These are phyloP conservation scores for Phytophthora pinifolia DNA, from an alignment of 352 stramenopile species.

Conservation along the genomic window DNA sequence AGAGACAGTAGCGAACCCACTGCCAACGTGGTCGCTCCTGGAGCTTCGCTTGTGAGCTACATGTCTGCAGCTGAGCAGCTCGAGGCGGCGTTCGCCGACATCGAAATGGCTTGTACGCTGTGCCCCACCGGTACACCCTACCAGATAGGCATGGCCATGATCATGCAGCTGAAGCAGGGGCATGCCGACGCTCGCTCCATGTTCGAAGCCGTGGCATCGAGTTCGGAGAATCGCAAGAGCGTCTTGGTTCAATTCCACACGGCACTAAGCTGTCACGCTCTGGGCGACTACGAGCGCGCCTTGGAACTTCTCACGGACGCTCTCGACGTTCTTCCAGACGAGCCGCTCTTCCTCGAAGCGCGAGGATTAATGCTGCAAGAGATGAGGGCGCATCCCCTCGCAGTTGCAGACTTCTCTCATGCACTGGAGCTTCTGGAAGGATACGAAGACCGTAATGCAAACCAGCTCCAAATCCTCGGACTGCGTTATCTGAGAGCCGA, in stretches of 20 bases:
- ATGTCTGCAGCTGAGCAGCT: slow-evolving; percentile 50
- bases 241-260: slow-evolving; percentile 68
- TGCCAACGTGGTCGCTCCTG: neutral
- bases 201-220: slow-evolving; percentile 36
- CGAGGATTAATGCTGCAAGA: slow-evolving; percentile 63
- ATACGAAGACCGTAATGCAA: slow-evolving; percentile 16
- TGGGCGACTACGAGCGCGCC: slow-evolving; percentile 45
- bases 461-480: slow-evolving; percentile 20
- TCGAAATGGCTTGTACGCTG: slow-evolving; percentile 76
- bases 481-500: slow-evolving; percentile 47
- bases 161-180: slow-evolving; percentile 60
- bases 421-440: slow-evolving; percentile 31
- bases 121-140: slow-evolving; percentile 44
- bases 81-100: slow-evolving; percentile 69
- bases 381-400: slow-evolving; percentile 43
- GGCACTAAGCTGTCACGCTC: slow-evolving; percentile 56
- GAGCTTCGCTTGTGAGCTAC: slow-evolving; percentile 17
- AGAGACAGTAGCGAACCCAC: slow-evolving; percentile 14
- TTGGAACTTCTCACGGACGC: slow-evolving; percentile 52
- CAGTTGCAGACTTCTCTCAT: slow-evolving; percentile 55
- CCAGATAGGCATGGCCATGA: slow-evolving; percentile 76
- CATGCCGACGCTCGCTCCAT: slow-evolving; percentile 39
- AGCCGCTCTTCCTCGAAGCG: slow-evolving; percentile 62
- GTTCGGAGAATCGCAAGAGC: slow-evolving; percentile 30
- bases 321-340: slow-evolving; percentile 50